Base-by-base conservation (phyloP, 2,329 filamentous ascomycete species). In the Blumeria hordei region DNA sequence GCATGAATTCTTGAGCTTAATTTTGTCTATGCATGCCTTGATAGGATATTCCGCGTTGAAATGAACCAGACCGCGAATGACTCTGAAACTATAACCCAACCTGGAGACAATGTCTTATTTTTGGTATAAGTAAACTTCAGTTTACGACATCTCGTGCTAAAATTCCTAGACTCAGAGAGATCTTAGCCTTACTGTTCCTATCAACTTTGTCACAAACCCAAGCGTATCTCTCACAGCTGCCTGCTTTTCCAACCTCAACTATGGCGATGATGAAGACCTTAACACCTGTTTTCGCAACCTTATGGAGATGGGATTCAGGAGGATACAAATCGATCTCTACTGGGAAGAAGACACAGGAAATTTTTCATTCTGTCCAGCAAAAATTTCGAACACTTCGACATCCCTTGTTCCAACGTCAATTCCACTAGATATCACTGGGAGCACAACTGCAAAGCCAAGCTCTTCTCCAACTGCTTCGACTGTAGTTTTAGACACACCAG, bases 291-390 rank as follows among this genome's bases (percentile, higher is more conserved):
- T 83, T 37, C 81, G 77, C 4, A 81, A 81, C 63, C 68, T 83
- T 0, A 67, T 83, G 33, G 72, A 73, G 0, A 66, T 73, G n/a
- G 77, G 77, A 5, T 81, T 78, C 60, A 70, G 72, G 41, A 70
- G 74, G 47, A 70, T 81, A 49, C 66, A 74, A 45, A 65, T 81
- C 33, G 80, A 83, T 63, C 60, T 81, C 11, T 83, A 79, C 61
- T 83, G 80, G 80, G 78, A 81, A 59, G 62, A 70, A 28, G 69
- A 66, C 34, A 69, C 72, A 33, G 66, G 65, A 35, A 62, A 69
- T 43, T 83, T 79, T 76, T 75, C 70, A 53, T 70, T 83, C 16
- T 83, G 80, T 62, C 80, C 80, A 0, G 75, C 75, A 2, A 64
- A 72, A 49, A 68, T 78, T 54, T 72, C 73, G 33, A 60, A 61